Conservation (phyloP, 768 basidiomycete genomes). For the Termitomyces sp. region DNA sequence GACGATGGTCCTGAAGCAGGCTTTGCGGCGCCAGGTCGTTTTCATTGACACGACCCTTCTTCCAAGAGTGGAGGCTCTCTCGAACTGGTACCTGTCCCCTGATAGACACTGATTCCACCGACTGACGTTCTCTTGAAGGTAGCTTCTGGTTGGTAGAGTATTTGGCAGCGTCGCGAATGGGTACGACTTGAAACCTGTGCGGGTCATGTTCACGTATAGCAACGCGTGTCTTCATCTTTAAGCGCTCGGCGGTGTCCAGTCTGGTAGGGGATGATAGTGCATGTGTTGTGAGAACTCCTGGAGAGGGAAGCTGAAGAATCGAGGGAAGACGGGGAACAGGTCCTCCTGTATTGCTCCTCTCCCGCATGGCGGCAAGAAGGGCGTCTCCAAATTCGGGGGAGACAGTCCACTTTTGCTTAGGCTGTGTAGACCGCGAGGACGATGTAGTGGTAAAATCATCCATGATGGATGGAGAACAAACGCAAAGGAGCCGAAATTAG, state of each 20-base stretch:
- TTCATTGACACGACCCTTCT: constrained; percentile 4
- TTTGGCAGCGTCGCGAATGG: constrained; percentile 27
- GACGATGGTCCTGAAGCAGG: background rate
- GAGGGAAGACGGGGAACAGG: constrained; percentile 15
- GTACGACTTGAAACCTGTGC: constrained; percentile 39
- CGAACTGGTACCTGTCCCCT: background rate
- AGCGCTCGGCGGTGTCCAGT: constrained; percentile 13
- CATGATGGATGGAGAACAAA: background rate
- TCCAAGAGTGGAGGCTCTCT: background rate
- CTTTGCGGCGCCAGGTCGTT: background rate
- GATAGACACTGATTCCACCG: background rate
- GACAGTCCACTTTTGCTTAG: constrained; percentile 12
- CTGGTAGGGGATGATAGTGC: constrained; percentile 8
- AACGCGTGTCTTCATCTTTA: constrained; percentile 40
- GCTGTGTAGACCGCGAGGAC: background rate
- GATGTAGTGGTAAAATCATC: background rate
- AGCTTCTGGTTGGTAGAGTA: constrained; percentile 1
- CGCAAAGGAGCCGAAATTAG: background rate
- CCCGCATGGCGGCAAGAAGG: constrained; percentile 12
- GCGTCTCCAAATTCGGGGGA: constrained; percentile 15
- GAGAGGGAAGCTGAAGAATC: constrained; percentile 11
- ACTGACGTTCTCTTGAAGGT: background rate
- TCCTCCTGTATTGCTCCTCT: constrained; percentile 10
- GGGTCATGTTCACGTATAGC: constrained; percentile 38
- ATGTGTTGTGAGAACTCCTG: constrained; percentile 8